Base-by-base conservation (phyloP, 805 yeast species). In the Torulaspora quercuum region DNA sequence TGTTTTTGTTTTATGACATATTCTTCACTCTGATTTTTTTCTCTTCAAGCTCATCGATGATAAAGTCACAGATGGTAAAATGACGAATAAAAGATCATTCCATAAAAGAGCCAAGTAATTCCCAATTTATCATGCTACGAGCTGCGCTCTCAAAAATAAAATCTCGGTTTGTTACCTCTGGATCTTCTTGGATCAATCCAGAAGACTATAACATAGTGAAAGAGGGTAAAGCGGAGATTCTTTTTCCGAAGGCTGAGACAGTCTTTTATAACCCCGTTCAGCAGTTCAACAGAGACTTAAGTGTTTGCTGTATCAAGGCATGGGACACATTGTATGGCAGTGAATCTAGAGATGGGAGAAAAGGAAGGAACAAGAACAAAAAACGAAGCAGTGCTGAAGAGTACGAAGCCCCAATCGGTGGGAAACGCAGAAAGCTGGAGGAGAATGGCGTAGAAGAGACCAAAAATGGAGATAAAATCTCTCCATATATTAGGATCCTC, bases 191-290 rank as follows among this genome's bases (percentile, higher is more conserved):
- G 14, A 49, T 60, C 26, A 54, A 61, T 36, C 34, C 50, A 6
- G 60, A 57, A 10, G 64, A 68, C 10, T 69, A 53, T 50, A 67
- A 68, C 28, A 57, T 63, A n/a, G 67, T 70, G 11, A 62, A 61
- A 12, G 98, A 92, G 60, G 99, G 99, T 2, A 67, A 72, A 38
- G 97, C 97, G 9, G 74, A 80, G 15, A 79, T 92, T 28, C 67
- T 89, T 20, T 83, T 82, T 44, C 90, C 95, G 3, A 81, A 84
- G 51, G 79, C 79, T 32, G 88, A 84, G 48, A 70, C 72, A 41
- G 98, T 92, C 7, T 92, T 92, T 57, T 92, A 92, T 64, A 92
- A 92, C 58, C 97, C 95, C 7, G 83, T 92, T 38, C 99, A 92
- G 64, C 97, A 90, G 63, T 92, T 88, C 64, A 92, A 92, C 61